Percentiles rank a stretch among this genome's conserved stretches.
These are phyloP conservation scores for Arachis monticola DNA, from an alignment of 331 rosid species.

Conservation along the genomic window DNA sequence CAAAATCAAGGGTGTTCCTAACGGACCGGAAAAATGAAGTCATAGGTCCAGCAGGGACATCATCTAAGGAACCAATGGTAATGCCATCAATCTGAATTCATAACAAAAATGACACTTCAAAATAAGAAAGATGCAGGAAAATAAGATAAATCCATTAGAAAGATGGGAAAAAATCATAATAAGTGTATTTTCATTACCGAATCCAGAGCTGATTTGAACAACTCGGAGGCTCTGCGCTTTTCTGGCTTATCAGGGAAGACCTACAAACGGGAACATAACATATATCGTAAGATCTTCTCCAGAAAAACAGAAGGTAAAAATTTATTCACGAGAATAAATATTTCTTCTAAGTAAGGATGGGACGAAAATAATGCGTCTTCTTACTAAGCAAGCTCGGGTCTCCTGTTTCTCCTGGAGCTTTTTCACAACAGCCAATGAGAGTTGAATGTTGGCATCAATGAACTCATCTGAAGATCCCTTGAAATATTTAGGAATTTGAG, in stretches of 20 bases:
- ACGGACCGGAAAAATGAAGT: conserved; percentile 80
- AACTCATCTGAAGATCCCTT: conserved; percentile 99
- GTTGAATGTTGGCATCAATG: conserved; percentile 95
- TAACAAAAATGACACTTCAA: conserved; percentile 32
- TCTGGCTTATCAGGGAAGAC: conserved; percentile 97
- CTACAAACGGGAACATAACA: conserved; percentile 47
- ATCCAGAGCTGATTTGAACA: conserved; percentile 85
- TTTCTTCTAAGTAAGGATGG: conserved; percentile 11
- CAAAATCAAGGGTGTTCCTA: conserved; percentile 96
- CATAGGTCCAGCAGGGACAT: conserved; percentile 81
- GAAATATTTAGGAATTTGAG: conserved; percentile 86
- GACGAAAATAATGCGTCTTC: conserved; percentile 40
- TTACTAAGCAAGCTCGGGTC: conserved; percentile 80
- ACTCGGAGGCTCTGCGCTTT: conserved; percentile 76
- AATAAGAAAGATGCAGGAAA: conserved; percentile 4
- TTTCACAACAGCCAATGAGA: conserved; percentile 83
- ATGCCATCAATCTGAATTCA: conserved; percentile 74
- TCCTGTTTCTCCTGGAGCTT: conserved; percentile 76
- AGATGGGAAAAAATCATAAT: conserved; percentile 27
- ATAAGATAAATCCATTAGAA: conserved; percentile 37
- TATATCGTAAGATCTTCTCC: conserved; percentile 12
- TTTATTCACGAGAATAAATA: conserved; percentile 8
- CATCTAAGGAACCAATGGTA: conserved; percentile 85
- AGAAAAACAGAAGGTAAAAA: background rate
- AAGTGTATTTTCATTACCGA: conserved; percentile 57